Base-by-base conservation (phyloP, 768 basidiomycete species). In the Clitopilus hobsonii region DNA sequence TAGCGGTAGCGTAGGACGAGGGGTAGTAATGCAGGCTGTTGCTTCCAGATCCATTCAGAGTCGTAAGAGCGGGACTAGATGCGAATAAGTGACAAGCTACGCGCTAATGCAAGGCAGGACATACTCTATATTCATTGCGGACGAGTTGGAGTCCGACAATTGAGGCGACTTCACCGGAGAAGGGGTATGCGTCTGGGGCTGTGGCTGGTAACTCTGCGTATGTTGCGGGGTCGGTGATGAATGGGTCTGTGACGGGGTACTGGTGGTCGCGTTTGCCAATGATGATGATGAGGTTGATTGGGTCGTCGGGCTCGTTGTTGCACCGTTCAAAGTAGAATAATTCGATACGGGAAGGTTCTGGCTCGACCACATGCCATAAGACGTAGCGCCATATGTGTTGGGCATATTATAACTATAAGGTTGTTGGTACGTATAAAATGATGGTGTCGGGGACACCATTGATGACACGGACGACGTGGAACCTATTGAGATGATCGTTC, bases 301-400 rank as follows among this genome's bases (percentile, higher is more conserved):
- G 6, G 72, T 51, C 10, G 74, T 63, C 28, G 76, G 67, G 14
- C 77, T 69, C 1, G 73, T 80, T 10, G 86, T 88, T n/a, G 88
- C 86, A 14, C 86, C 88, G 65, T 90, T 89, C 49, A 90, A 69
- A 47, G 83, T 82, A n/a, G 89, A 91, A 57, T 89, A 91, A 56
- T 71, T 83, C 13, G 89, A 89, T 25, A 91, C 66, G 0, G 89
- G 89, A 1, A 89, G 70, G 38, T 69, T 65, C 6, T 74, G 63
- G 18, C 67, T 61, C 1, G 76, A 60, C 83, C 83, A 86, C 6
- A 74, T 62, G n/a, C 80, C 78, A 56, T 86, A 88, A 1, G 78
- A 64, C 62, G 82, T 75, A 5, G 79, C 74, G 56, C 80, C 79
- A 65, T 78, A 84, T 13, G 79, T 77, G 3, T 74, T n/a, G n/a